Base-by-base conservation (phyloP, 1,284 basidiomycete genomes). In the Amylostereum chailletii region DNA sequence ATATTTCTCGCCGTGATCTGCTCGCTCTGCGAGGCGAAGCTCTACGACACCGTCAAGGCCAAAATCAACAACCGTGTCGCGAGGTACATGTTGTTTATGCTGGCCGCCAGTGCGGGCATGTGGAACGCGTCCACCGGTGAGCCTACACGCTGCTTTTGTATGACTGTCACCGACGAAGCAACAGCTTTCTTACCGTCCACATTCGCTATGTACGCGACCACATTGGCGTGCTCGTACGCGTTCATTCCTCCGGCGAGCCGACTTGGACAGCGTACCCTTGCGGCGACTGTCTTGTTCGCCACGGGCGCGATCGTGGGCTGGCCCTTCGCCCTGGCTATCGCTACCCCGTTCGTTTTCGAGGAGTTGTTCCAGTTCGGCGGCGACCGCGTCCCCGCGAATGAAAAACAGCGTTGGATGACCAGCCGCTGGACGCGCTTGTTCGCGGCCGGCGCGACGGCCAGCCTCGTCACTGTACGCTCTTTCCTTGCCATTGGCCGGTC, bases 171-270 rank as follows among this genome's bases (percentile, higher is more conserved):
- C 19, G 33, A 54, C 40, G 39, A 26, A 31, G 3, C 48, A 37
- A 27, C 56, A 93, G 90, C 94, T 0, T 90, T 96, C 69, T 74
- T 97, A 3, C 94, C 96, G 0, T 98, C 96, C 5, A 86, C 90
- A 1, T 97, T 98, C 61, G 83, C 93, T 1, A 93, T 99, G 91
- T 94, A 94, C 66, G 81, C 88, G 34, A 87, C 83, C 43, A 84
- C 86, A 54, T 69, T 95, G 44, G 95, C 91, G 1, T 86, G 83
- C 55, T 79, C 91, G 0, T 90, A 77, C 57, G 82, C 81, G 2
- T 71, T 96, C 50, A 74, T 83, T 47, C 89, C 90, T 0, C 73
- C 88, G 1, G 75, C 46, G 69, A 70, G 37, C 67, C 65, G 33
- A 73, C 85, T 63, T 60, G 63, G 54, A 67, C n/a, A 68, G 48